Conservation (phyloP, 108 stramenopile genomes). For the Nitzschia sp. region DNA sequence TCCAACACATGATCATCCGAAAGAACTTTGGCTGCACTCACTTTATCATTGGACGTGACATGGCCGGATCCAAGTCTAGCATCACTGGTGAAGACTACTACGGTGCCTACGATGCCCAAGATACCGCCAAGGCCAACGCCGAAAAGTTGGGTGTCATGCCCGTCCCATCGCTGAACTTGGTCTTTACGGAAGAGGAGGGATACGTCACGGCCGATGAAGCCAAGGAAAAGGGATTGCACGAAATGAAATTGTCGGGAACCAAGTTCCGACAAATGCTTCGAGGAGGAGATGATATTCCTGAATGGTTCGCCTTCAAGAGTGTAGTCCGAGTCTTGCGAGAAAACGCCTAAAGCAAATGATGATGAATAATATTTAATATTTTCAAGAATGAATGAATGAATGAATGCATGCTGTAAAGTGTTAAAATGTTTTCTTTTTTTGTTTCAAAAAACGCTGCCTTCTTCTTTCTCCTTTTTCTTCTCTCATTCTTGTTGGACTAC, state of each 20-base stretch:
- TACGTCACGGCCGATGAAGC: conserved; percentile 98
- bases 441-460: no score
- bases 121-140: conserved; percentile 85
- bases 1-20: conserved; percentile 99
- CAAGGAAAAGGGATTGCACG: conserved; percentile 82
- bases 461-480: no score
- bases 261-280: conserved; percentile 99
- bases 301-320: conserved; percentile 99
- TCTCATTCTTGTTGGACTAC: no score
- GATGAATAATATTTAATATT: no score
- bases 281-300: conserved; percentile 98
- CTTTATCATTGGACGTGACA: conserved; percentile 99
- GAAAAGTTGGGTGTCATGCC: conserved; percentile 92
- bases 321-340: conserved; percentile 95
- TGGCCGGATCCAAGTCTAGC: conserved; percentile 97
- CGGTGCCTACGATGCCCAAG: conserved; percentile 98
- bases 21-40: conserved; percentile 99
- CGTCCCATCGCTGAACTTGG: conserved; percentile 95
- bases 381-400: no score
- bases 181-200: conserved; percentile 97
- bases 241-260: conserved; percentile 95
- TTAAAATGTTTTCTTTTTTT: no score
- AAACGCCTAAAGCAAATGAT: no score
- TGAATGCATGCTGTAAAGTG: no score
- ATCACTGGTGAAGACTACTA: conserved; percentile 98